phyloP scores from a whole-genome alignment of 73 alveolate species.

The Strombidium stylifer region DNA sequence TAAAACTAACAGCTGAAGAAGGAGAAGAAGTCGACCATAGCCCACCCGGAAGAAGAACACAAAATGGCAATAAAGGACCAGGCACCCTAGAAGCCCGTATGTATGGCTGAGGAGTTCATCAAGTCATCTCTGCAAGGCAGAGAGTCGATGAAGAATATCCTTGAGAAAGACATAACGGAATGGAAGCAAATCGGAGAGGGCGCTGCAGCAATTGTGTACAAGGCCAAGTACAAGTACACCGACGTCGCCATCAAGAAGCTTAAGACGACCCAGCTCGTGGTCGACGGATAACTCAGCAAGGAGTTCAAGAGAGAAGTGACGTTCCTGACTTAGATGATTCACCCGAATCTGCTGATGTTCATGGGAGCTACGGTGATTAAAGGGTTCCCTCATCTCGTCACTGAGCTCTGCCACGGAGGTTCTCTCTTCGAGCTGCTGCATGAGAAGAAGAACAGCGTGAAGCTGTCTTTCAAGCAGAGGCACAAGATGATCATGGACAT shows the following conservation, averaged over 20 bases:
- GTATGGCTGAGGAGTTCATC: background rate
- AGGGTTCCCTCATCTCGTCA: constrained; percentile 74
- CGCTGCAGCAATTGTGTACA: constrained; percentile 76
- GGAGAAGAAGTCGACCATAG: too few relatives aligned
- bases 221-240: constrained; percentile 87
- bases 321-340: constrained; percentile 73
- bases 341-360: constrained; percentile 86
- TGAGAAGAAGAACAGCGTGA: constrained; percentile 63
- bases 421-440: constrained; percentile 90
- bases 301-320: constrained; percentile 93
- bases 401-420: constrained; percentile 97
- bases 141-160: too few relatives aligned
- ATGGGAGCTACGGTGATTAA: constrained; percentile 82
- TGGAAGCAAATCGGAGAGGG: constrained; percentile 66
- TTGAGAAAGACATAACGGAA: constrained; percentile 32
- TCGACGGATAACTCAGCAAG: constrained; percentile 62
- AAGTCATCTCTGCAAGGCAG: constrained; percentile 4
- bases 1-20: too few relatives aligned
- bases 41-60: too few relatives aligned
- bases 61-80: too few relatives aligned
- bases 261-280: constrained; percentile 44
- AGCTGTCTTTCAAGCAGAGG: constrained; percentile 84
- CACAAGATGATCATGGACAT: constrained; percentile 83
- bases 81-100: background rate
- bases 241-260: constrained; percentile 95